Base-by-base conservation (phyloP, 2,329 filamentous ascomycete genomes). In the Xylariaceae sp. region DNA sequence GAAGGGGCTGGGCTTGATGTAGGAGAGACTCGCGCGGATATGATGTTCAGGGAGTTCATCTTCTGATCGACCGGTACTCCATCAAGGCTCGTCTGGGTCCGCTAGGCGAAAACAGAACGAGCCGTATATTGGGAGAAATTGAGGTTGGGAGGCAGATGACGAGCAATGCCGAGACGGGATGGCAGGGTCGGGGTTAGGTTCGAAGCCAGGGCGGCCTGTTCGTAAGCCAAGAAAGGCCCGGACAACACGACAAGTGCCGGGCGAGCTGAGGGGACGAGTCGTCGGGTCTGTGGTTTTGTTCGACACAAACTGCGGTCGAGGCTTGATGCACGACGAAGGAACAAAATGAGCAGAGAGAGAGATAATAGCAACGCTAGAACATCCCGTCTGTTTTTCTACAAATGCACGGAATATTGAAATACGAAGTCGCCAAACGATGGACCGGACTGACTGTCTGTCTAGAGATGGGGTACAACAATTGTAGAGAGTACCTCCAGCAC, bases 31-130 rank as follows among this genome's bases (percentile, higher is more conserved):
- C 88, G 86, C 71, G 89, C 85, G 68, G 90, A 94, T 72, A 96
- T 84, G 72, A 96, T 89, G 76, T 94, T 95, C 78, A 96, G 80
- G 67, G 91, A 95, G 85, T 96, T 96, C 92, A 96, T 96, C 75
- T 80, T 88, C 78, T 73, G 72, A 65, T 71, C 71, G 67, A 71
- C 58, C 64, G 68, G 72, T 71, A 73, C 78, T 79, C 82, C 82
- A 85, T 82, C 73, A 75, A 66, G 63, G 51, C 59, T 54, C 55
- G 57, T 60, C 52, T 43, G 58, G 56, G 56, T 56, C 62, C 53
- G 60, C 60, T 56, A 47, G 45, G 37, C 45, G 42, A 46, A 41
- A 40, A 50, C 12, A 56, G 53, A 62, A 57, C 58, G 35, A 60
- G 39, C 46, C 53, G 51, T 39, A 45, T 31, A 39, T 30, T 29